Percentiles rank a stretch among this genome's conserved stretches.
phyloP scores from a whole-genome alignment of 192 early-diverging fungal species.

The Borealophlyctis nickersoniae region DNA sequence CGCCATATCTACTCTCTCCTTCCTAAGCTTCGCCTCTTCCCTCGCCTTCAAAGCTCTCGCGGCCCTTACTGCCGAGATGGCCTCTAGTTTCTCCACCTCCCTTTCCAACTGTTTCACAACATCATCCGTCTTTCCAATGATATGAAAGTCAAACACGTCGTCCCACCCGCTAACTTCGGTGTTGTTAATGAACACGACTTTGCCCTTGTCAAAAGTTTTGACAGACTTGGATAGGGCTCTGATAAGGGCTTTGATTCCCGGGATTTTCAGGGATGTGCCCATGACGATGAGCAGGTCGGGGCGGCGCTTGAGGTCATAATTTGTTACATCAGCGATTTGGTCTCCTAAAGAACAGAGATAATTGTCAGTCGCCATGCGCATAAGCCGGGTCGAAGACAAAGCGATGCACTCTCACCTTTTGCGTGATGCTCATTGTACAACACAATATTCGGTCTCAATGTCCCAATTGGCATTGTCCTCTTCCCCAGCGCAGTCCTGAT shows the following conservation, averaged over 20 bases:
- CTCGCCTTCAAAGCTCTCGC: too few relatives aligned
- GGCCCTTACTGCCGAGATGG: background rate
- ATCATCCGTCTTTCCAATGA: conserved; percentile 68
- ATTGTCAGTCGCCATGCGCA: conserved; percentile 8
- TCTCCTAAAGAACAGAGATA: conserved; percentile 31
- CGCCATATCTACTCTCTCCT: too few relatives aligned
- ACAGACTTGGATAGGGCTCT: conserved; percentile 59
- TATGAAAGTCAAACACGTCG: conserved; percentile 73
- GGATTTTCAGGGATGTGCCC: conserved; percentile 85
- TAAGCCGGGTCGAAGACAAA: conserved; percentile 3
- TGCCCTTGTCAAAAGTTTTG: conserved; percentile 17
- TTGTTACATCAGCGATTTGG: conserved; percentile 34
- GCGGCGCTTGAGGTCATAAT: conserved; percentile 33
- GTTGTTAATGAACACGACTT: conserved; percentile 73
- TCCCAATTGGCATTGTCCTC: conserved; percentile 69
- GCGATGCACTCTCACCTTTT: conserved; percentile 42
- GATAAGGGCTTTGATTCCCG: conserved; percentile 72
- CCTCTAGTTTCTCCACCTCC: conserved; percentile 21
- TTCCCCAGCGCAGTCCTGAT: conserved; percentile 69
- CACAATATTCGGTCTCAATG: conserved; percentile 87
- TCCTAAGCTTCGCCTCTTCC: too few relatives aligned
- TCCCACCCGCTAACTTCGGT: conserved; percentile 67
- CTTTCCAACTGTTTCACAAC: conserved; percentile 26
- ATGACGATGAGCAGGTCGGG: conserved; percentile 83
- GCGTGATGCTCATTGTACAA: conserved; percentile 92